Base-by-base conservation (phyloP, 2,329 filamentous ascomycete species). In the Cladosporium sp. region DNA sequence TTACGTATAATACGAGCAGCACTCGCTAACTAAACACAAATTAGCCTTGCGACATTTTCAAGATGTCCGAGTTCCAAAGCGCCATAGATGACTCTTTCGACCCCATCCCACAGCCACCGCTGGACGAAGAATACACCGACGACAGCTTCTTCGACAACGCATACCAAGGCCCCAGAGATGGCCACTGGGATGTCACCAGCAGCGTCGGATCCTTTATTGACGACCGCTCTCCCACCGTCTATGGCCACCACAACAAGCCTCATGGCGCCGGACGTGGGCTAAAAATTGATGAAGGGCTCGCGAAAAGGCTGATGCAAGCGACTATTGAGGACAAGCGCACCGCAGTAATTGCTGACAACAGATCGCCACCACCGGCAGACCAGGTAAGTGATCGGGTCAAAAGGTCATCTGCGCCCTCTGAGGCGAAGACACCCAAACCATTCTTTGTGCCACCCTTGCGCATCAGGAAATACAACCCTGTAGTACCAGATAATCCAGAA, bases 181-280 rank as follows among this genome's bases (percentile, higher is more conserved):
- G 70, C n/a, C 65, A 67, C 60, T 72, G 68, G 69, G 64, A 65
- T 16, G 36, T 64, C 23, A 58, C 58, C 21, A 68, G 66, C 53
- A 58, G 61, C 28, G n/a, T 65, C 34, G 68, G 66, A 34, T 73
- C 71, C 10, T 72, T 65, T 49, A 67, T 74, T 23, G 73, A 75
- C 65, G 72, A 74, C 65, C 65, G 71, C 46, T 69, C 68, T 58
- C 69, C 70, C 1, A 59, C 39, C 2, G 30, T 59, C 16, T 28
- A 53, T 25, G 63, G 54, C 43, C 46, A 59, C 26, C n/a, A 32
- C 25, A 30, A 57, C 13, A 21, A 14, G 25, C 11, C 56, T 5
- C 25, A 25, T 25, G 21, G 18, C 26, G 36, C 26, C 14, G 61
- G 61, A 6, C 57, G 65, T 21, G 69, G 63, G 63, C 58, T 8